phyloP scores from a whole-genome alignment of 176 grass and related monocot genomes.

The Oryza rufipogon region DNA sequence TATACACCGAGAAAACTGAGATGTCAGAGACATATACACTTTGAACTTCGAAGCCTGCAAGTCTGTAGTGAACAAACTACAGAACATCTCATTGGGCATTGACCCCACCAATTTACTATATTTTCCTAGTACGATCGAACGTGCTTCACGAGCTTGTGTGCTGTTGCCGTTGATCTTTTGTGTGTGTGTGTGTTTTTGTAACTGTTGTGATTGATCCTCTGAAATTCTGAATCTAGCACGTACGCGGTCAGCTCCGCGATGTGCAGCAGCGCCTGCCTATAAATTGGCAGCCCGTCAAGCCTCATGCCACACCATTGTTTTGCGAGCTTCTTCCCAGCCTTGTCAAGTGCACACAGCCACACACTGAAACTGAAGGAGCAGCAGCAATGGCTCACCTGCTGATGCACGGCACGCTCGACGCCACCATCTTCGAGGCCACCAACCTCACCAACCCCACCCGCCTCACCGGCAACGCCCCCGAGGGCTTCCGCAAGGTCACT shows the following conservation, averaged over 20 bases:
- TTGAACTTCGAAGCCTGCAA: no score
- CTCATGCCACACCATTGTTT: not conserved
- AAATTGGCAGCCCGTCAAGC: not conserved
- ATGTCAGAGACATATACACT: no score
- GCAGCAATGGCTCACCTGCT: constrained; percentile 62
- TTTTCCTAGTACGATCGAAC: not conserved
- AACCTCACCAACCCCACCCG: constrained; percentile 49
- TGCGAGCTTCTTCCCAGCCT: not conserved
- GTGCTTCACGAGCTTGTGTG: not conserved
- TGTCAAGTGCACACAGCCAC: not conserved
- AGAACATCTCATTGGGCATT: no score
- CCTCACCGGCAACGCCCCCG: not conserved
- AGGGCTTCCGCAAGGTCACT: not conserved
- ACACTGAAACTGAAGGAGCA: not conserved
- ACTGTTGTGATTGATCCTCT: no score
- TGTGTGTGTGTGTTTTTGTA: not conserved
- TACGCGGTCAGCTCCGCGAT: not conserved
- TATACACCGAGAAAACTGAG: no score
- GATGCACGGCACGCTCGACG: constrained; percentile 75
- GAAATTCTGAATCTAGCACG: no score
- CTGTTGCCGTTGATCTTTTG: not conserved
- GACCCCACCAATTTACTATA: no score
- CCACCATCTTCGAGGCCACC: constrained; percentile 64
- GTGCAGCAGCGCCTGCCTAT: not conserved
- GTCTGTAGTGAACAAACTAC: no score